Conservation (phyloP, 176 grass and related monocot species). For the Avena eriantha region DNA sequence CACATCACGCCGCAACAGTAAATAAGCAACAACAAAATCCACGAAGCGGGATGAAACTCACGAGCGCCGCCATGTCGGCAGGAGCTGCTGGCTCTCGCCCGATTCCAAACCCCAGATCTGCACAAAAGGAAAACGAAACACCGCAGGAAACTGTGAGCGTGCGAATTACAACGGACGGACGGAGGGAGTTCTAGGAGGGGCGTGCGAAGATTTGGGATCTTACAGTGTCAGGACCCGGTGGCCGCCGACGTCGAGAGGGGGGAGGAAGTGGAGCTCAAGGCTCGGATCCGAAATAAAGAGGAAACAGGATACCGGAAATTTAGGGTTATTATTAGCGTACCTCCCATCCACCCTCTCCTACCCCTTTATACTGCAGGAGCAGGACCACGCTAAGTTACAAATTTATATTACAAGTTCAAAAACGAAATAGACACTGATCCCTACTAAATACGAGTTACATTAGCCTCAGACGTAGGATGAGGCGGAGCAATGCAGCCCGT, state of each 20-base stretch:
- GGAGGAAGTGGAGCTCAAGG: too few species aligned
- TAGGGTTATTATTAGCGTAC: neutral
- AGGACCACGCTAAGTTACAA: neutral
- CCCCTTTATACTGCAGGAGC: neutral
- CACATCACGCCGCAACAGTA: neutral
- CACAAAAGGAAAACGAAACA: neutral
- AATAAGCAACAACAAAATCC: neutral
- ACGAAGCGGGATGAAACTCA: neutral
- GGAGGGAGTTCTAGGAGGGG: neutral
- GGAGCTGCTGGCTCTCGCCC: neutral
- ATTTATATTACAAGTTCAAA: too few species aligned
- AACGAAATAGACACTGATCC: too few species aligned
- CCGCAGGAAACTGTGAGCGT: neutral
- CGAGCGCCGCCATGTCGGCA: conserved; percentile 46
- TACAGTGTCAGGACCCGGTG: neutral
- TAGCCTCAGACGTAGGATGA: too few species aligned
- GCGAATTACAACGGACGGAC: neutral
- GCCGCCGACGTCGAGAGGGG: too few species aligned
- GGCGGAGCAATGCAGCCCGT: too few species aligned
- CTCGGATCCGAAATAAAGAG: too few species aligned
- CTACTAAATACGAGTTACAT: too few species aligned
- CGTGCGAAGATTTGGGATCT: neutral
- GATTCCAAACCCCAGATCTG: conserved; percentile 39
- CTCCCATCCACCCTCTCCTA: neutral
- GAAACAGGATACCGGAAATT: too few species aligned